Conservation (phyloP, 2,329 filamentous ascomycete genomes). For the Microcera coccophila region DNA sequence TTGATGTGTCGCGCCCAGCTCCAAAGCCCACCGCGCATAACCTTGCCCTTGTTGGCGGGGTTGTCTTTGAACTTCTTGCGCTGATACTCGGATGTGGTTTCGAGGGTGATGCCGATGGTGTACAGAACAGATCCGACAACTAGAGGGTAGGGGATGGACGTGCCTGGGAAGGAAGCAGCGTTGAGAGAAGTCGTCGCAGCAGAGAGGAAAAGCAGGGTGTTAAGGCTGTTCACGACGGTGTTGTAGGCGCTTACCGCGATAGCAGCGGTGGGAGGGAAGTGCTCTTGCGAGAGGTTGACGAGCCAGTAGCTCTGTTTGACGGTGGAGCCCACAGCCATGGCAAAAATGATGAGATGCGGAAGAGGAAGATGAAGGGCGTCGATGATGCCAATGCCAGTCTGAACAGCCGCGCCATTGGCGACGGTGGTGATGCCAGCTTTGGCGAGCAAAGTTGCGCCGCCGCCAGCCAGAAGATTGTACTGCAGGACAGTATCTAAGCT, state of each 20-base stretch:
- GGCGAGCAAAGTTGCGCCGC: conserved; percentile 44
- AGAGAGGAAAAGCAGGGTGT: conserved; percentile 51
- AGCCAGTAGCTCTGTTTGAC: conserved; percentile 57
- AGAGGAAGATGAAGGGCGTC: conserved; percentile 46
- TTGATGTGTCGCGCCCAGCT: conserved; percentile 38
- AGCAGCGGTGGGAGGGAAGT: conserved; percentile 43
- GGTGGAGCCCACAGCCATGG: conserved; percentile 49
- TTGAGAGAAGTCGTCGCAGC: conserved; percentile 41
- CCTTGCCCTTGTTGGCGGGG: conserved; percentile 35
- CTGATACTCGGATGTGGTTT: conserved; percentile 55
- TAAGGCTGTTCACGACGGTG: conserved; percentile 50
- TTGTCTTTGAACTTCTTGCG: conserved; percentile 41
- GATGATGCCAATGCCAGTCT: conserved; percentile 27
- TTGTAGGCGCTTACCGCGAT: conserved; percentile 49
- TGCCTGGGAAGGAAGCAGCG: conserved; percentile 19
- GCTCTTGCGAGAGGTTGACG: conserved; percentile 43
- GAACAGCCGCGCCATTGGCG: conserved; percentile 35
- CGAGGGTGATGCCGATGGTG: conserved; percentile 47
- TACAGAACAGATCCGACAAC: conserved; percentile 49
- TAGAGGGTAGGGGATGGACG: conserved; percentile 27
- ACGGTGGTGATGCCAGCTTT: conserved; percentile 43
- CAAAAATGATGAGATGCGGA: conserved; percentile 47
- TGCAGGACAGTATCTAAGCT: conserved; percentile 33
- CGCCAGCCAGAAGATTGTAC: conserved; percentile 28
- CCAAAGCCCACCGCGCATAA: conserved; percentile 39